A percentile compares a stretch with the other conserved stretches of the same genome.
Evolutionary conservation across 2,329 filamentous ascomycete genomes (phyloP).

Genomic region (Thelonectria rubi): DNA sequence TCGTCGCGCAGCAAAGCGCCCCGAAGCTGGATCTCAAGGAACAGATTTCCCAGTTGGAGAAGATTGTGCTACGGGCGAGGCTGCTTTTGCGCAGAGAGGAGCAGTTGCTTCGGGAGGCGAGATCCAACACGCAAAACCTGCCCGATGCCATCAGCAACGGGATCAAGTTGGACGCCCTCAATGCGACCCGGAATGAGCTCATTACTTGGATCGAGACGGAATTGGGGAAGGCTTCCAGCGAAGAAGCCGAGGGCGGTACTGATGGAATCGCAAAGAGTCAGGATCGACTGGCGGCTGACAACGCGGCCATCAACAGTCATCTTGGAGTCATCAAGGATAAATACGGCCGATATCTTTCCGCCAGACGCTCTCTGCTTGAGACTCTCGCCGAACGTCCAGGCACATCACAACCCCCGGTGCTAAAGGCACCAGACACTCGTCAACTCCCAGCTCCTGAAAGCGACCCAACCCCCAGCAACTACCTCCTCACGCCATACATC

Average conservation of each 20-base stretch:
- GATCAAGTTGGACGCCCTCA: slow-evolving; percentile 62
- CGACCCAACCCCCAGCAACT: slow-evolving; percentile 39
- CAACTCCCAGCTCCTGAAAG: slow-evolving; percentile 22
- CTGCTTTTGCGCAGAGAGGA: slow-evolving; percentile 66
- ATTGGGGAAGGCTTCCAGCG: slow-evolving; percentile 61
- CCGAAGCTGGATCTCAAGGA: slow-evolving; percentile 55
- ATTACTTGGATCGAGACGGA: slow-evolving; percentile 74
- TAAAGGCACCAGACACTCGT: slow-evolving; percentile 24
- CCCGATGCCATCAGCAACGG: slow-evolving; percentile 50
- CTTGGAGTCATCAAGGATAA: slow-evolving; percentile 61
- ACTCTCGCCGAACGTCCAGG: slow-evolving; percentile 48
- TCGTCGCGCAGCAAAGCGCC: slow-evolving; percentile 53
- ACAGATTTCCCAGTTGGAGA: slow-evolving; percentile 64
- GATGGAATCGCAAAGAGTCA: slow-evolving; percentile 38
- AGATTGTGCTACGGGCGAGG: slow-evolving; percentile 66
- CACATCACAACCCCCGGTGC: slow-evolving; percentile 38
- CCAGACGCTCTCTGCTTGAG: slow-evolving; percentile 58
- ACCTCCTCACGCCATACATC: slow-evolving; percentile 66
- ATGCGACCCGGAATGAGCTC: slow-evolving; percentile 65
- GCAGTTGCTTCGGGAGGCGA: slow-evolving; percentile 60
- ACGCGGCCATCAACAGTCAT: slow-evolving; percentile 48
- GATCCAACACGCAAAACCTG: slow-evolving; percentile 48
- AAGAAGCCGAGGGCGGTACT: slow-evolving; percentile 40
- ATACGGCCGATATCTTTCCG: slow-evolving; percentile 62
- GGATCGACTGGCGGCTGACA: slow-evolving; percentile 34